These are phyloP conservation scores for Penicillium janthinellum DNA, from an alignment of 2,329 filamentous ascomycete genomes.

Conservation along the genomic window DNA sequence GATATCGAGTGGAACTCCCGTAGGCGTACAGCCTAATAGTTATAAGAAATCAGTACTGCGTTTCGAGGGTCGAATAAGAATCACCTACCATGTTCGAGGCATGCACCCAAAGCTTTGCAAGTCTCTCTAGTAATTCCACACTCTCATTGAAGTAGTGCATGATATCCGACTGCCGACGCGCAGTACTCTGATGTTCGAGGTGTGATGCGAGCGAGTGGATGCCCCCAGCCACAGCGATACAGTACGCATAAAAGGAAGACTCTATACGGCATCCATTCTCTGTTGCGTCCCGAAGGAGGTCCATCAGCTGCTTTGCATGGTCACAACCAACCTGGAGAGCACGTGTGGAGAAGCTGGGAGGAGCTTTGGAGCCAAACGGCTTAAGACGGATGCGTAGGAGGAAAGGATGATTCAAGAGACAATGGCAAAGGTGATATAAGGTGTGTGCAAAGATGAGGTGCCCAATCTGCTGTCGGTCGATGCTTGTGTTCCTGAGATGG, in stretches of 20 bases:
- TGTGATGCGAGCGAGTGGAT: constrained; percentile 20
- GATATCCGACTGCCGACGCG: constrained; percentile 8
- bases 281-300: constrained; percentile 27
- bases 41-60: background rate
- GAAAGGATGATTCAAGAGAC: constrained; percentile 42
- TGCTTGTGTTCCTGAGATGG: background rate
- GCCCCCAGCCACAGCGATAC: constrained; percentile 32
- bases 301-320: constrained; percentile 33
- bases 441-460: constrained; percentile 36
- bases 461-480: constrained; percentile 26
- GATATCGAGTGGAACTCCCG: constrained; percentile 26
- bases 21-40: constrained; percentile 18
- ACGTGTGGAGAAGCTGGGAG: constrained; percentile 33
- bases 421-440: constrained; percentile 40
- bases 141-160: constrained; percentile 20
- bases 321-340: constrained; percentile 30
- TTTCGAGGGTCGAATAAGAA: background rate
- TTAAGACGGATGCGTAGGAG: constrained; percentile 32
- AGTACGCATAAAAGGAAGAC: constrained; percentile 39
- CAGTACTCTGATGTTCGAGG: constrained; percentile 11
- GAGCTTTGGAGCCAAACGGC: constrained; percentile 28
- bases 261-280: constrained; percentile 23
- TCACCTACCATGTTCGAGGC: constrained; percentile 27
- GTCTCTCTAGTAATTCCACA: constrained; percentile 19
- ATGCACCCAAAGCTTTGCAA: constrained; percentile 23